These are phyloP conservation scores for Quercus bicolor DNA, from an alignment of 306 rosid species.

Conservation along the genomic window DNA sequence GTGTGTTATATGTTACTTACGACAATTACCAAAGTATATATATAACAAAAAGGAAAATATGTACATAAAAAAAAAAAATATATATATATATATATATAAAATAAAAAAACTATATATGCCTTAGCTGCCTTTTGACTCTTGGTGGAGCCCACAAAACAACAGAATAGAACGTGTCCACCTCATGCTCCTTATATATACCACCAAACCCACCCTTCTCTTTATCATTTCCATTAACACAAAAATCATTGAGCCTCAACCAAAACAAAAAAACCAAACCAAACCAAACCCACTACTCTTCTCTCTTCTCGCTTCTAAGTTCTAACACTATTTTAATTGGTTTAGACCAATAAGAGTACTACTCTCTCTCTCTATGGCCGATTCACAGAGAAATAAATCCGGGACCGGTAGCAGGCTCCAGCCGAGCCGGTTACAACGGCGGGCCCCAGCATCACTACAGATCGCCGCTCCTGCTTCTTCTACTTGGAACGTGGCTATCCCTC, in stretches of 20 bases:
- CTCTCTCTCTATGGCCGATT: slow-evolving; percentile 48
- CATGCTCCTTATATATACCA: slow-evolving; percentile 16
- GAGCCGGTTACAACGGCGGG: slow-evolving; percentile 75
- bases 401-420: slow-evolving; percentile 26
- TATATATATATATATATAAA: too few relatives aligned
- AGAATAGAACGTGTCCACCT: slow-evolving; percentile 13
- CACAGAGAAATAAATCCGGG: slow-evolving; percentile 17
- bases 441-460: slow-evolving; percentile 71
- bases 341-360: too few relatives aligned
- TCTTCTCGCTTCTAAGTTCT: background rate
- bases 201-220: background rate
- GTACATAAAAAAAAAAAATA: too few relatives aligned
- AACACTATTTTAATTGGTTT: too few relatives aligned
- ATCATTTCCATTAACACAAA: background rate
- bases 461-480: slow-evolving; percentile 36
- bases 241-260: too few relatives aligned
- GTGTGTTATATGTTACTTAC: background rate
- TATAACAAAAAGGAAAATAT: too few relatives aligned
- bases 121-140: background rate
- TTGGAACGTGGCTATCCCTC: slow-evolving; percentile 94
- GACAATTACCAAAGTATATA: too few relatives aligned
- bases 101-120: background rate
- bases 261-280: background rate
- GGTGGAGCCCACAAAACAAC: background rate
- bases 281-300: background rate